A percentile compares a stretch with the other conserved stretches of the same genome.
phyloP scores from a whole-genome alignment of 148 eudicot species.

The Salicornia ramosissima region DNA sequence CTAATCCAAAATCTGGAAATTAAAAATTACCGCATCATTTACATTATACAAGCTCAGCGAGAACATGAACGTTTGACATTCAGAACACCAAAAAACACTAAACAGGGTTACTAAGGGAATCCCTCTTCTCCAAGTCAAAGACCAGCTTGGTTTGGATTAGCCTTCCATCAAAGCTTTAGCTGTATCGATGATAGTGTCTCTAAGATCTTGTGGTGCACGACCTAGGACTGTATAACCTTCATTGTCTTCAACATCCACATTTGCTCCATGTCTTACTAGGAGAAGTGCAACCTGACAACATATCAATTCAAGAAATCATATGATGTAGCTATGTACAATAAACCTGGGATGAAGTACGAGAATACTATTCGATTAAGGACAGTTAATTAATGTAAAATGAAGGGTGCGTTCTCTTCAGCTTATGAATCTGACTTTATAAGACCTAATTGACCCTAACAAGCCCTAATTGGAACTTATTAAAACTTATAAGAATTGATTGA shows the following conservation, averaged over 20 bases:
- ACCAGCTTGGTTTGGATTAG: constrained; percentile 21
- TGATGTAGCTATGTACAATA: background rate
- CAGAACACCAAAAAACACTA: background rate
- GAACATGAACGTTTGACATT: background rate
- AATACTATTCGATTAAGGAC: too few relatives aligned
- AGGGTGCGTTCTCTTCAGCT: too few relatives aligned
- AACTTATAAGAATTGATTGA: too few relatives aligned
- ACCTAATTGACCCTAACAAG: too few relatives aligned
- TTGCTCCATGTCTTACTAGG: constrained; percentile 90
- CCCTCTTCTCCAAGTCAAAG: background rate
- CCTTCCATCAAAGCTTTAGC: constrained; percentile 94
- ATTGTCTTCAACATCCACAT: constrained; percentile 84
- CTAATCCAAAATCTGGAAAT: too few relatives aligned
- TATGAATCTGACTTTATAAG: too few relatives aligned
- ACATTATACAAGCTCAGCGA: too few relatives aligned
- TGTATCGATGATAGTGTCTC: constrained; percentile 65
- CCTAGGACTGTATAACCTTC: constrained; percentile 95
- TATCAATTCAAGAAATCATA: background rate
- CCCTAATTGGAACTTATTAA: too few relatives aligned
- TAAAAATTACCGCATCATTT: too few relatives aligned
- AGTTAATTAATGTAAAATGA: too few relatives aligned
- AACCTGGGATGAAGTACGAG: background rate
- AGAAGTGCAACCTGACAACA: constrained; percentile 68
- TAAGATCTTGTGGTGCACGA: constrained; percentile 64
- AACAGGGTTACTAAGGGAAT: too few relatives aligned